Conservation (phyloP, 306 rosid genomes). For the Begonia peltatifolia region DNA sequence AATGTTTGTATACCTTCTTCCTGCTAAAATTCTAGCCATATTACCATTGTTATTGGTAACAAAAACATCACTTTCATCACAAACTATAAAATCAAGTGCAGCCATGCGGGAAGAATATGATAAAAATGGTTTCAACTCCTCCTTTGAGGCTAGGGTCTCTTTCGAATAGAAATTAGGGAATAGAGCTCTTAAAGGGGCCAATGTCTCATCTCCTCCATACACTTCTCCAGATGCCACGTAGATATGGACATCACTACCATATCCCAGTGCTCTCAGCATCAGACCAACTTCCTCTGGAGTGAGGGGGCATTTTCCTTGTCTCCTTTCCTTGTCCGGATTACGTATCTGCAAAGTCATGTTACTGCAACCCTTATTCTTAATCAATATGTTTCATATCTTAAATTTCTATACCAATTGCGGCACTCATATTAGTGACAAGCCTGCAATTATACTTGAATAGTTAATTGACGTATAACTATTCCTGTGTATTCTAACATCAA, state of each 20-base stretch:
- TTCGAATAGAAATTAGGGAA: not conserved
- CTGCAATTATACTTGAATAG: not conserved
- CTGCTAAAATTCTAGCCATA: constrained; percentile 1
- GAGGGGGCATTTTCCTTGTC: constrained; percentile 1
- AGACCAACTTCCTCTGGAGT: constrained; percentile 5
- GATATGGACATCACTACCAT: not conserved
- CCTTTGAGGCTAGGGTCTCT: constrained; percentile 1
- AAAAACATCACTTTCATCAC: constrained; percentile 4
- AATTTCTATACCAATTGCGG: not conserved
- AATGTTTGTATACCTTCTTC: constrained; percentile 4
- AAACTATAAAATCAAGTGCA: constrained; percentile 2
- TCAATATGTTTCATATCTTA: not conserved
- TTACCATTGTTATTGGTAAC: constrained; percentile 4
- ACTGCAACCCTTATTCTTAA: not conserved
- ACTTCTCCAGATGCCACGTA: constrained; percentile 3
- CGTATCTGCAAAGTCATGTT: constrained; percentile 9
- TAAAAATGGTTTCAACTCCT: not conserved
- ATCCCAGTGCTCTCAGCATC: constrained; percentile 1
- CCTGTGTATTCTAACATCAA: not conserved
- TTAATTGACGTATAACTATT: not conserved
- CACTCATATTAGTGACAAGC: not conserved
- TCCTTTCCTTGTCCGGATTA: not conserved
- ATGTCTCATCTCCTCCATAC: not conserved
- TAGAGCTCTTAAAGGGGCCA: constrained; percentile 1
- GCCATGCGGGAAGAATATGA: constrained; percentile 2